Evolutionary conservation across 202 grass and related monocot species (phyloP).

Genomic region (Cymbopogon flexuosus): DNA sequence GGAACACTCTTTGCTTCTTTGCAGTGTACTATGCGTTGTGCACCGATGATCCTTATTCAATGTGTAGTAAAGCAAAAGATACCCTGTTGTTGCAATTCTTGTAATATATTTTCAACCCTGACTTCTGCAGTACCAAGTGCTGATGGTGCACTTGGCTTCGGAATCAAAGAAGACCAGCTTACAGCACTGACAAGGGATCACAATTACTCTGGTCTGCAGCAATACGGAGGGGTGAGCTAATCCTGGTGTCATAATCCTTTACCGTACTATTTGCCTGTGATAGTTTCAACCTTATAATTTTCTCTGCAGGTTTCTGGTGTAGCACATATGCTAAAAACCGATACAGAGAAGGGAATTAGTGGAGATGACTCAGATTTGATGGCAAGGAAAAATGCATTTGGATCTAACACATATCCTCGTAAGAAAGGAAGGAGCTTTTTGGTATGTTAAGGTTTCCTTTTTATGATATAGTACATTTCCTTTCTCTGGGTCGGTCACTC

Average conservation of each 20-base stretch:
- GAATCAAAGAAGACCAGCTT: constrained; percentile 72
- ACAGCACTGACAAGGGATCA: constrained; percentile 78
- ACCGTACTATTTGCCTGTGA: not conserved
- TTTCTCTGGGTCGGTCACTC: not conserved
- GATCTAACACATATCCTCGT: constrained; percentile 78
- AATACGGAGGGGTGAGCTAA: constrained; percentile 62
- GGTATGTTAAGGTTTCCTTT: constrained; percentile 37
- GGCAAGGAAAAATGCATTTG: constrained; percentile 56
- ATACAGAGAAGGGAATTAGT: constrained; percentile 53
- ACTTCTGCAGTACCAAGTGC: constrained; percentile 12
- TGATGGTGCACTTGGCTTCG: constrained; percentile 51
- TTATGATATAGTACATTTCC: not conserved
- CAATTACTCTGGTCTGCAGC: constrained; percentile 64
- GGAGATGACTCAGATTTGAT: constrained; percentile 58
- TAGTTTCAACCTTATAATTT: constrained; percentile 18
- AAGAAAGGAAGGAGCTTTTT: constrained; percentile 75
- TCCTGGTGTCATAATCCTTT: not conserved
- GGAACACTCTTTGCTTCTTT: not conserved
- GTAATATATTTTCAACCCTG: not conserved
- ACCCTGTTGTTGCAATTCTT: not conserved
- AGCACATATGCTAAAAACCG: constrained; percentile 64
- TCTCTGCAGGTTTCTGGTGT: constrained; percentile 57
- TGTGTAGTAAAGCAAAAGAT: not conserved
- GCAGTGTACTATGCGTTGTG: not conserved
- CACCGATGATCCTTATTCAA: not conserved